Evolutionary conservation across 1,284 basidiomycete species (phyloP), one percentile per base, ranked within the genome.

Genomic region (Laetiporus sulphureus): DNA sequence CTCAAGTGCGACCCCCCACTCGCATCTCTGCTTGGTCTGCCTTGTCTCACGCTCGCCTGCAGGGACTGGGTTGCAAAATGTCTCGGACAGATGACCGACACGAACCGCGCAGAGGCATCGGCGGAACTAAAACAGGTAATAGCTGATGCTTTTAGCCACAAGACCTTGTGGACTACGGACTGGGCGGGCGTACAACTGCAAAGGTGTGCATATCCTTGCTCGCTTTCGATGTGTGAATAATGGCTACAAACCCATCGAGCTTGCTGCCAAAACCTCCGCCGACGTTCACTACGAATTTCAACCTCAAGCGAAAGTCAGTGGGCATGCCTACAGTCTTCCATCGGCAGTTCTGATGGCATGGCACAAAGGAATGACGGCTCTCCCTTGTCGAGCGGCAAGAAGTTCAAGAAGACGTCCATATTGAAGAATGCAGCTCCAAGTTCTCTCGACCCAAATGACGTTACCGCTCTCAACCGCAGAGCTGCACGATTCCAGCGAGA

Each of bases 51-150:
- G 12, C 21, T 24, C 8, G 20, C 22, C 16, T 25, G 18, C 58
- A 90, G 87, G 66, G 84, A 86, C 62, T 90, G 87, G 87, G 87
- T 90, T 38, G 83, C 85, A 52, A 78, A 76, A 63, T 89, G 86
- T 61, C 67, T 90, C 18, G 80, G 83, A 30, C 79, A 87, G 65
- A 88, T 89, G 79, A 83, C 82, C 22, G 82, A 88, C 50, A 61
- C 69, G 42, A 90, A 88, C 61, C 74, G 75, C 58, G 65, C 66
- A 40, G 86, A 89, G 56, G 87, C 84, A 12, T 82, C 85, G 56
- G 73, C 81, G 54, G 87, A 90, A 69, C 64, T 90, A 58, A 84
- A 83, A 77, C 73, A 88, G 79, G 83, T 88, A 79, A 90, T 90
- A 65, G 73, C 82, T 75, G 79, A 86, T 55, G 75, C 86, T 68